These are phyloP conservation scores for Raffaelea ambrosiae DNA, from an alignment of 2,329 filamentous ascomycete genomes.

Conservation along the genomic window DNA sequence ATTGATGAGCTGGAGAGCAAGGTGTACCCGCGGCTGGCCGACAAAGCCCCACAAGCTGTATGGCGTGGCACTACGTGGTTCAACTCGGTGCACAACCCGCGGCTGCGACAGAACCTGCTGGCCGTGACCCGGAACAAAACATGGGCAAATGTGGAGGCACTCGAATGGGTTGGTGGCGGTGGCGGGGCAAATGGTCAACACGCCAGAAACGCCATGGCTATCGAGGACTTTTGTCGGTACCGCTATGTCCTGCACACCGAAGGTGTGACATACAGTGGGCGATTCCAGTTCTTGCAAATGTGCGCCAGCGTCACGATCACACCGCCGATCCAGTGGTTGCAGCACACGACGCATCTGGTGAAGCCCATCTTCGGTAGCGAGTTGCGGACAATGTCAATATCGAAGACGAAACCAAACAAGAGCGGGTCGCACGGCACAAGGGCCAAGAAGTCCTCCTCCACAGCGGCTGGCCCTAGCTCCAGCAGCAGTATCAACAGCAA, in stretches of 20 bases:
- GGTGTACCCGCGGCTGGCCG: slow-evolving; percentile 12
- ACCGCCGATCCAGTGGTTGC: slow-evolving; percentile 38
- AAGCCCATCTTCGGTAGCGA: slow-evolving; percentile 32
- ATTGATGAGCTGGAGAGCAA: slow-evolving; percentile 31
- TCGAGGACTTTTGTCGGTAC: slow-evolving; percentile 43
- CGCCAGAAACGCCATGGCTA: slow-evolving; percentile 33
- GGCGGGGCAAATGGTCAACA: not conserved
- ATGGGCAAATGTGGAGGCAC: slow-evolving; percentile 40
- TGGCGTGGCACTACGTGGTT: slow-evolving; percentile 46
- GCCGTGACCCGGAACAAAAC: slow-evolving; percentile 21
- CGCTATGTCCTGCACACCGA: slow-evolving; percentile 45
- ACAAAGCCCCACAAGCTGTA: slow-evolving; percentile 33
- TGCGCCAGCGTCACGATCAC: slow-evolving; percentile 39
- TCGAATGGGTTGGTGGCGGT: slow-evolving; percentile 22
- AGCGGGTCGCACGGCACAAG: not conserved
- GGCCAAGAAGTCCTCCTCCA: not conserved
- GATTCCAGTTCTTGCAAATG: slow-evolving; percentile 42
- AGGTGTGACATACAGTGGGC: slow-evolving; percentile 43
- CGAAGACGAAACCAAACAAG: slow-evolving; percentile 6
- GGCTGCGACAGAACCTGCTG: slow-evolving; percentile 32
- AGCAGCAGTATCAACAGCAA: too few relatives aligned
- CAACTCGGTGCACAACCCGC: slow-evolving; percentile 33
- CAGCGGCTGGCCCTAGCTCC: too few relatives aligned
- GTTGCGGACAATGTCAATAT: slow-evolving; percentile 10
- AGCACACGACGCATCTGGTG: slow-evolving; percentile 40